These are phyloP conservation scores for Cordyceps pruinosa DNA, from an alignment of 2,329 filamentous ascomycete genomes.

Conservation along the genomic window DNA sequence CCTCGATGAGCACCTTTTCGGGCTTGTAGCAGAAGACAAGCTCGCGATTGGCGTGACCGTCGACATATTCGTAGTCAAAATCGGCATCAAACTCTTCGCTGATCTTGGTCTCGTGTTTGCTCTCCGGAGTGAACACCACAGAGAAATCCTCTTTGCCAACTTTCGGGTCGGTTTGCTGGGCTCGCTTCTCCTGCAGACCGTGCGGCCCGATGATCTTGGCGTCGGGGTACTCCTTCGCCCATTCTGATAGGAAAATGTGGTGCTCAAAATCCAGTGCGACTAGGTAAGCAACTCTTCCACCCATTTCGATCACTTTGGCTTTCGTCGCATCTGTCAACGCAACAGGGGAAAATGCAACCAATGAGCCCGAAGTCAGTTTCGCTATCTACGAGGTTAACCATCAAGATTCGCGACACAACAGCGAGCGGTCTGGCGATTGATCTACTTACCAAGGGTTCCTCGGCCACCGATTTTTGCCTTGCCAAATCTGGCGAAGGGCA, in stretches of 20 bases:
- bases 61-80: slow-evolving; percentile 80
- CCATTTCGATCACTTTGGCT: slow-evolving; percentile 55
- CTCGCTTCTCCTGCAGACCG: slow-evolving; percentile 76
- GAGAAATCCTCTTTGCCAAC: slow-evolving; percentile 52
- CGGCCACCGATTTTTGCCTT: slow-evolving; percentile 76
- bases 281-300: slow-evolving; percentile 72
- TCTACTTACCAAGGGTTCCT: slow-evolving; percentile 68
- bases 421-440: background rate
- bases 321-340: slow-evolving; percentile 71
- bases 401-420: background rate
- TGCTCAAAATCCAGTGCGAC: slow-evolving; percentile 86
- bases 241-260: slow-evolving; percentile 85
- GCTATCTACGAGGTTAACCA: slow-evolving; percentile 41
- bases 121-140: slow-evolving; percentile 58
- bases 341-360: slow-evolving; percentile 89
- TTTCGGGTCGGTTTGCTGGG: slow-evolving; percentile 41
- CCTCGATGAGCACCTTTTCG: slow-evolving; percentile 72
- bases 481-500: slow-evolving; percentile 80
- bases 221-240: slow-evolving; percentile 70
- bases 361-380: slow-evolving; percentile 65
- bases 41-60: slow-evolving; percentile 75
- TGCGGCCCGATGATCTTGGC: slow-evolving; percentile 78
- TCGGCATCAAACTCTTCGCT: slow-evolving; percentile 76
- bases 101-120: slow-evolving; percentile 47
- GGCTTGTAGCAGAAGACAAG: slow-evolving; percentile 81